phyloP scores from a whole-genome alignment of 2,329 filamentous ascomycete species.

The Apiospora aurea region DNA sequence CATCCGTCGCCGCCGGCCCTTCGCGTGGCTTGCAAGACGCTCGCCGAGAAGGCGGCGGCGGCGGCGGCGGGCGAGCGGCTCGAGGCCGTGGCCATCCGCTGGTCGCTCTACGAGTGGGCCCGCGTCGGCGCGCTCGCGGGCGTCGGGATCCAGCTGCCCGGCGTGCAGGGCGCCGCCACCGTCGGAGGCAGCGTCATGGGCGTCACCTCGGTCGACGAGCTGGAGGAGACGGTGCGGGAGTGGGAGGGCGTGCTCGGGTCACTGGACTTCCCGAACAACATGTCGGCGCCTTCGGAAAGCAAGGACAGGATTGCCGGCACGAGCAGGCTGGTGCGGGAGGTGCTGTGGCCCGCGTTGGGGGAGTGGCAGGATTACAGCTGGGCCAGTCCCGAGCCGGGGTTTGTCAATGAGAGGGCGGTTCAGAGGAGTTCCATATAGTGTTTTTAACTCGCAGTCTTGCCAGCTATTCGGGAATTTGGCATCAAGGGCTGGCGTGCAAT shows the following conservation, averaged over 20 bases:
- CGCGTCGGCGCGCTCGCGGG: conserved; percentile 52
- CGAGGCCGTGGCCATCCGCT: conserved; percentile 85
- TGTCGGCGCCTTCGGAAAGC: conserved; percentile 33
- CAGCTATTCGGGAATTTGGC: neutral
- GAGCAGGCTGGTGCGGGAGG: conserved; percentile 45
- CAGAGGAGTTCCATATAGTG: conserved; percentile 38
- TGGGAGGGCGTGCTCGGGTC: conserved; percentile 62
- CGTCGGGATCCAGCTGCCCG: conserved; percentile 29
- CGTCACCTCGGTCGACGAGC: conserved; percentile 67
- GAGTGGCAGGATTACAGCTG: conserved; percentile 70
- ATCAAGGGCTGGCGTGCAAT: neutral
- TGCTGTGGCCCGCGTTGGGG: conserved; percentile 64
- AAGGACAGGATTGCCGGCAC: conserved; percentile 45
- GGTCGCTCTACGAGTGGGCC: conserved; percentile 72
- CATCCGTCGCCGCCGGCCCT: conserved; percentile 82
- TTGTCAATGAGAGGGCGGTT: conserved; percentile 47
- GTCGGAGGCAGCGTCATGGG: conserved; percentile 70
- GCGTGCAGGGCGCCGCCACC: conserved; percentile 38
- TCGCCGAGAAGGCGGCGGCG: conserved; percentile 70
- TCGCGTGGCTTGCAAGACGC: conserved; percentile 67
- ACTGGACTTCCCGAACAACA: conserved; percentile 42
- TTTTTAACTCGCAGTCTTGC: neutral
- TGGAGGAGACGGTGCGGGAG: conserved; percentile 67
- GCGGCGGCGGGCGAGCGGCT: conserved; percentile 73
- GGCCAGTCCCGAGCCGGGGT: conserved; percentile 60